A percentile compares a stretch with the other conserved stretches of the same genome.
Evolutionary conservation across 257 asterid species (phyloP).

Genomic region (Orobanche coerulescens): DNA sequence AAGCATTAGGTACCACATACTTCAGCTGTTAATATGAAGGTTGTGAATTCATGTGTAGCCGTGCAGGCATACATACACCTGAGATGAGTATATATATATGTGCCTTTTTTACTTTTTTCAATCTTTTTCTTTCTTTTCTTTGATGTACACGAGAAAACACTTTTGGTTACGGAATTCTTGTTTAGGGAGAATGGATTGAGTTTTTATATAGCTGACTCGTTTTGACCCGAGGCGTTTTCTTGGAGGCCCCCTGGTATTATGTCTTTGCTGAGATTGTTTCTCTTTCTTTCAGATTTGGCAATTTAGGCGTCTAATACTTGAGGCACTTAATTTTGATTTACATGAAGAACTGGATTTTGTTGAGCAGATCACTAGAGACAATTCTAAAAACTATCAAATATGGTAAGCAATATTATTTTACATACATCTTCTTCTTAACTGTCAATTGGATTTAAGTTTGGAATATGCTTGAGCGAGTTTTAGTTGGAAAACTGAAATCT

Average conservation of each 20-base stretch:
- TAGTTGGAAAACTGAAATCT: not conserved
- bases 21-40: not conserved
- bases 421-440: not conserved
- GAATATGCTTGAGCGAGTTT: conserved; percentile 11
- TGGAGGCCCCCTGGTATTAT: not conserved
- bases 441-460: not conserved
- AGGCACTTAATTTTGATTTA: conserved; percentile 54
- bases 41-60: not conserved
- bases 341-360: conserved; percentile 60
- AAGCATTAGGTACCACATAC: not conserved
- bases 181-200: not conserved
- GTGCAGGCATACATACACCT: not conserved
- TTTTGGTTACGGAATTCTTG: not conserved
- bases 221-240: conserved; percentile 14
- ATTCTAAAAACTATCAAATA: conserved; percentile 83
- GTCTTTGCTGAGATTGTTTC: conserved; percentile 14
- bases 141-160: not conserved
- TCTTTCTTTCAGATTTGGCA: conserved; percentile 71
- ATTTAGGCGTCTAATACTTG: conserved; percentile 84
- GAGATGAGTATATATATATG: not conserved
- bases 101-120: not conserved
- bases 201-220: not conserved
- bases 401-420: conserved; percentile 40
- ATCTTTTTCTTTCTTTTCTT: too few species aligned
- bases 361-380: conserved; percentile 47